These are phyloP conservation scores for Harringtonia lauricola DNA, from an alignment of 2,329 filamentous ascomycete species.

Conservation along the genomic window DNA sequence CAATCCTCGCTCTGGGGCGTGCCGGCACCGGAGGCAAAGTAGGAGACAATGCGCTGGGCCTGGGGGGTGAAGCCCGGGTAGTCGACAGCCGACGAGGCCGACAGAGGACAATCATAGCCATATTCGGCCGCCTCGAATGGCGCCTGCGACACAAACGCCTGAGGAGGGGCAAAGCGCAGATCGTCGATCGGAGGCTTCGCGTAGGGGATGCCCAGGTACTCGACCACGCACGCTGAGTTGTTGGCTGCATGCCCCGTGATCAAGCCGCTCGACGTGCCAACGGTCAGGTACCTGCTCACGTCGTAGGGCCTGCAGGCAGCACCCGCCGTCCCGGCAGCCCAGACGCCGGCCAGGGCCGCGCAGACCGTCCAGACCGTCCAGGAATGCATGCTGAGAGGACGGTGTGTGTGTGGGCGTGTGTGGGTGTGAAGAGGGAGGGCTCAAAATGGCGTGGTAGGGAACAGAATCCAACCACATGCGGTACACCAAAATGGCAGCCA, in stretches of 20 bases:
- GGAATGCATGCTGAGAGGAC: too few relatives aligned
- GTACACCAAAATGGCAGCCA: too few relatives aligned
- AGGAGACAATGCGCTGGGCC: constrained; percentile 16
- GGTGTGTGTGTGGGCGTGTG: too few relatives aligned
- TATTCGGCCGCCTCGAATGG: constrained; percentile 16
- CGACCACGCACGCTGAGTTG: constrained; percentile 20
- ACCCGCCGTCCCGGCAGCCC: too few relatives aligned
- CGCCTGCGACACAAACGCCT: constrained; percentile 13
- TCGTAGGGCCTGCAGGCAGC: too few relatives aligned
- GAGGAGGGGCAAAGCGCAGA: constrained; percentile 16
- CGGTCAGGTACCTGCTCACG: too few relatives aligned
- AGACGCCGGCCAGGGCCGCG: too few relatives aligned
- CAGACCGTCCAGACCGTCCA: too few relatives aligned
- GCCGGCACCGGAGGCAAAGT: constrained; percentile 13
- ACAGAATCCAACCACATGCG: too few relatives aligned
- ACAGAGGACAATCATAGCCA: constrained; percentile 16
- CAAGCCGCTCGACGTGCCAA: constrained; percentile 21
- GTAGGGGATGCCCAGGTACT: constrained; percentile 25
- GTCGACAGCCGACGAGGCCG: constrained; percentile 13
- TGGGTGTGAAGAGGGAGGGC: too few relatives aligned
- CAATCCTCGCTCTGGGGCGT: constrained; percentile 24
- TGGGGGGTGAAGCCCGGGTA: constrained; percentile 19
- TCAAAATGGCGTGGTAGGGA: too few relatives aligned
- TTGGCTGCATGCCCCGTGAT: constrained; percentile 21
- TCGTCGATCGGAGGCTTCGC: constrained; percentile 16